Percentiles rank a stretch among this genome's conserved stretches.
Conservation (phyloP, 192 early-diverging fungal genomes). For the Coemansia sp. region DNA sequence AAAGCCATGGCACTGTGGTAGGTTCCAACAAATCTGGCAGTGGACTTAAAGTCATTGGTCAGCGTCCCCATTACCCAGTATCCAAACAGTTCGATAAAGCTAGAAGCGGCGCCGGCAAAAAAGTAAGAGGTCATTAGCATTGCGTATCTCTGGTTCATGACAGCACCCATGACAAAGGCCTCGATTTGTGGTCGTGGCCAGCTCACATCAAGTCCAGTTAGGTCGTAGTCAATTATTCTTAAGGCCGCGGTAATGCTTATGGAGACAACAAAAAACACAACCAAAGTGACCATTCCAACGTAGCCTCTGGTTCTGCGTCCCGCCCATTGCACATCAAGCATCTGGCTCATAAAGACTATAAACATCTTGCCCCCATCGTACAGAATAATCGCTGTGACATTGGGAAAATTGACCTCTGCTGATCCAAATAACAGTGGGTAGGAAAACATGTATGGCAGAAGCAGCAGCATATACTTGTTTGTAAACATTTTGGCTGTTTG, state of each 20-base stretch:
- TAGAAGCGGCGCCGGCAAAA: slow-evolving; percentile 38
- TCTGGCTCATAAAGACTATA: slow-evolving; percentile 30
- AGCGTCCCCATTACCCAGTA: slow-evolving; percentile 52
- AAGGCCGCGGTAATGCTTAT: slow-evolving; percentile 12
- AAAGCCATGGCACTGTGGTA: slow-evolving; percentile 40
- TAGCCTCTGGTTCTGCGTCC: slow-evolving; percentile 25
- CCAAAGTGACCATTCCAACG: slow-evolving; percentile 11
- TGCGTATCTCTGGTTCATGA: slow-evolving; percentile 9
- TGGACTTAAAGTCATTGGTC: slow-evolving; percentile 43
- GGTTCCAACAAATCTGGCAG: slow-evolving; percentile 42
- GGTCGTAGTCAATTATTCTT: slow-evolving; percentile 8
- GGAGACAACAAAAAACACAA: slow-evolving; percentile 17
- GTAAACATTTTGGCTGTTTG: slow-evolving; percentile 26
- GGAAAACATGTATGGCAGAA: slow-evolving; percentile 11
- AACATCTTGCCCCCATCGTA: slow-evolving; percentile 40
- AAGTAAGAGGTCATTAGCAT: slow-evolving; percentile 32
- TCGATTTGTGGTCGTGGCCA: slow-evolving; percentile 11
- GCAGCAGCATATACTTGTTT: slow-evolving; percentile 21
- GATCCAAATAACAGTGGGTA: slow-evolving; percentile 23
- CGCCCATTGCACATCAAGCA: slow-evolving; percentile 39
- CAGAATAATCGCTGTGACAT: slow-evolving; percentile 25
- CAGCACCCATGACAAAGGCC: slow-evolving; percentile 13
- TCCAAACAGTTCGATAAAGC: slow-evolving; percentile 45
- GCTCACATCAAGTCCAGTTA: slow-evolving; percentile 7
- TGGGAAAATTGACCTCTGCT: slow-evolving; percentile 28